A percentile compares a stretch with the other conserved stretches of the same genome.
Evolutionary conservation across 2,329 filamentous ascomycete species (phyloP).

Genomic region (Acephala macrosclerotiorum): DNA sequence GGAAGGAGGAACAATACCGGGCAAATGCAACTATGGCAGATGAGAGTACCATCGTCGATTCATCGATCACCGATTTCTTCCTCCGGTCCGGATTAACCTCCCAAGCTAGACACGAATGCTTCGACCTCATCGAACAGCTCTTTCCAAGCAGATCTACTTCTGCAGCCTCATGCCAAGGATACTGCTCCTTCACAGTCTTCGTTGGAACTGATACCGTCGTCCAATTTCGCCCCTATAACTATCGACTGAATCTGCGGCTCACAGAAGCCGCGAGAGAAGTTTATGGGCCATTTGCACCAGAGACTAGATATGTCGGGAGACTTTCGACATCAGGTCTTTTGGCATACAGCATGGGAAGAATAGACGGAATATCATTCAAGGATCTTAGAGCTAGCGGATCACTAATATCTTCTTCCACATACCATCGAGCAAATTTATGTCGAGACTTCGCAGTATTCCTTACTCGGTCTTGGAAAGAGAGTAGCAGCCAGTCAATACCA

Average conservation of each 20-base stretch:
- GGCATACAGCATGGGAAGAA: conserved; percentile 52
- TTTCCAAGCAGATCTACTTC: conserved; percentile 45
- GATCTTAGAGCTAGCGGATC: conserved; percentile 43
- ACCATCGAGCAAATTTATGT: conserved; percentile 46
- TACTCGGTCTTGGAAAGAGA: conserved; percentile 46
- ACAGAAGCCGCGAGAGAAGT: conserved; percentile 48
- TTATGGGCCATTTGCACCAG: conserved; percentile 52
- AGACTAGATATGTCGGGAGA: conserved; percentile 48
- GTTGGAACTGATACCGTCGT: conserved; percentile 50
- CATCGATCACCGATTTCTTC: conserved; percentile 38
- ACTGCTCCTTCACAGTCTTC: conserved; percentile 59
- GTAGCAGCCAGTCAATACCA: conserved; percentile 13
- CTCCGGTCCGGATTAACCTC: conserved; percentile 34
- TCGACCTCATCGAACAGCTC: conserved; percentile 44
- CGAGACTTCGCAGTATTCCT: conserved; percentile 52
- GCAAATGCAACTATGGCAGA: conserved; percentile 2
- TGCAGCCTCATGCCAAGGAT: conserved; percentile 53
- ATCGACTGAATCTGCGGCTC: conserved; percentile 51
- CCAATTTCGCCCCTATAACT: conserved; percentile 56
- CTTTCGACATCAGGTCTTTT: conserved; percentile 40
- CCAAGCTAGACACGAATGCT: conserved; percentile 36
- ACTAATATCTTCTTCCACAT: conserved; percentile 3
- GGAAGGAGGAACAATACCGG: not conserved
- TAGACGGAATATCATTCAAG: conserved; percentile 48
- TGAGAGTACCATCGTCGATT: conserved; percentile 13